A percentile compares a stretch with the other conserved stretches of the same genome.
Conservation (phyloP, 148 eudicot species). For the Nepenthes mirabilis region DNA sequence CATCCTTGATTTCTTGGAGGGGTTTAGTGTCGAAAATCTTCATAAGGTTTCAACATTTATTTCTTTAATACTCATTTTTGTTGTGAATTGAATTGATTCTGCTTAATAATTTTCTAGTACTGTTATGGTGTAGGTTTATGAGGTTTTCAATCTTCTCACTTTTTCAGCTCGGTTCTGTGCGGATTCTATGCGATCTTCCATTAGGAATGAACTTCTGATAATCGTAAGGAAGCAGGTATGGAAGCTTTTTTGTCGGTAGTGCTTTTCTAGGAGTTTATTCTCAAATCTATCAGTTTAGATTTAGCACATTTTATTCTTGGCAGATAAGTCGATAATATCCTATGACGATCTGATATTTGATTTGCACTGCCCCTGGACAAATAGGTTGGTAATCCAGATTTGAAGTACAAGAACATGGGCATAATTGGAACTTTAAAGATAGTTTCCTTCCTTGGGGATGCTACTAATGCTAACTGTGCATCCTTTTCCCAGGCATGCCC, state of each 20-base stretch:
- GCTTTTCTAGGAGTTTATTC: neutral
- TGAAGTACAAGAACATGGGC: conserved; percentile 53
- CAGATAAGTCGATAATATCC: neutral
- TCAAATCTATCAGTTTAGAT: neutral
- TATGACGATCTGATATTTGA: neutral
- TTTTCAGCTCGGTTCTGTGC: conserved; percentile 23
- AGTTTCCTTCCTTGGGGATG: conserved; percentile 32
- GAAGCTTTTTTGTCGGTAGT: neutral
- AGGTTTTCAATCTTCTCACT: conserved; percentile 39
- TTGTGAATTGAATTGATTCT: neutral
- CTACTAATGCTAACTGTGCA: conserved; percentile 12
- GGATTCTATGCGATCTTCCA: conserved; percentile 29
- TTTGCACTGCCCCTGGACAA: conserved; percentile 2
- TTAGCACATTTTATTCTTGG: neutral
- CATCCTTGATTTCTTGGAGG: conserved; percentile 53
- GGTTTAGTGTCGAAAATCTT: conserved; percentile 37
- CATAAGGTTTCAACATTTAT: conserved; percentile 29
- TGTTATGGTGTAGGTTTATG: conserved; percentile 32
- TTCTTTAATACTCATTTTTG: neutral
- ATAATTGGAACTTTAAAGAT: conserved; percentile 46
- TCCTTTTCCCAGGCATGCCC: conserved; percentile 29
- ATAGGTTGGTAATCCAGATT: conserved; percentile 46
- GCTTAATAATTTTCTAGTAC: neutral
- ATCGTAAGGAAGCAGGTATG: conserved; percentile 51
- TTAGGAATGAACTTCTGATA: conserved; percentile 45